Base-by-base conservation (phyloP, 768 basidiomycete genomes). In the Daedaleopsis sinensis region DNA sequence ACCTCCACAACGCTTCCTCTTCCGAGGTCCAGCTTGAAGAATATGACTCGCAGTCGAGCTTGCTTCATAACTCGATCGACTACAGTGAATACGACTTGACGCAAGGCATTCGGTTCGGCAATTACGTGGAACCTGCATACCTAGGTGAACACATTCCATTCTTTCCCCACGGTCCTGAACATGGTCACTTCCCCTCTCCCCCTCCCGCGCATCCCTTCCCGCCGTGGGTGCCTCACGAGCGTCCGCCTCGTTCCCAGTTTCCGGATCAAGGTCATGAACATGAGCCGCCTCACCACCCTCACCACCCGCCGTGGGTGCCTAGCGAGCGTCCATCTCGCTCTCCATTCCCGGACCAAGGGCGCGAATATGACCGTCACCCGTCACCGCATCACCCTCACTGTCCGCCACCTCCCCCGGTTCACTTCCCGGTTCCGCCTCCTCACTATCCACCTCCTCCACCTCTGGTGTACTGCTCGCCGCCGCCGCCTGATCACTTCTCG, bases 1-100 rank as follows among this genome's bases (percentile, higher is more conserved):
- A 73, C 61, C 23, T 71, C 1, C 73, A 72, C 64, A 78, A 78
- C 55, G 70, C 70, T 27, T 69, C 73, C 42, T 59, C 64, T 16
- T 52, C 58, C 5, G 50, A 51, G 3, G 37, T 27, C 15, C 12
- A 24, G 7, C 44, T 36, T 1, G 23, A 43, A 13, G 21, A 19
- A 1, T 32, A 24, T 24, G 52, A 36, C 3, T 51, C 36, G 21
- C 37, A 57, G 5, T 32, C 23, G 9, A 15, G 37, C 9, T 49
- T 49, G 21, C 1, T 57, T 3, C 53, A 54, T 19, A 44, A 24
- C 12, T 27, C 42, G 1, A 10, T 63, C 19, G 56, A 11, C 24
- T 43, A 55, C 8, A 44, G 42, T 27, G n/a, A n/a, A 2, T 39
- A 55, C 3, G 52, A 46, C n/a, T 16, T 39, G 13, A 13, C 18